phyloP scores from a whole-genome alignment of 1,284 basidiomycete species.

The Amylostereum areolatum region DNA sequence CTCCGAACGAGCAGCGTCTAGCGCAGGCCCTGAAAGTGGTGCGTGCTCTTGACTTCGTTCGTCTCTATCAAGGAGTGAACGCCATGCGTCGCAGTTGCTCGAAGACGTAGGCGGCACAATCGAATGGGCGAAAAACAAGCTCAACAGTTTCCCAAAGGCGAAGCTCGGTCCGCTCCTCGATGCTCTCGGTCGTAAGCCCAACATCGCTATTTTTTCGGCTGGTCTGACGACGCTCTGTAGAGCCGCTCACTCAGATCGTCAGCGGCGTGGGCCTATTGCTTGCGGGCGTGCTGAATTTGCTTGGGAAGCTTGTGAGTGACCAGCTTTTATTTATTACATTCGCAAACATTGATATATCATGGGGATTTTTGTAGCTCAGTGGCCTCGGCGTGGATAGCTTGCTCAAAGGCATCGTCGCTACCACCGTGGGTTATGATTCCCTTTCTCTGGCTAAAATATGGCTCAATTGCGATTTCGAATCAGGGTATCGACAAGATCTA shows the following conservation, averaged over 20 bases:
- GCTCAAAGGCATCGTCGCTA: neutral
- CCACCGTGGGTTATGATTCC: no score
- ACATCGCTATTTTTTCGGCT: neutral
- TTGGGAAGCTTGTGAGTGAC: neutral
- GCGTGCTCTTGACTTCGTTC: neutral
- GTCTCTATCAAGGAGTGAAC: neutral
- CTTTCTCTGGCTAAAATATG: no score
- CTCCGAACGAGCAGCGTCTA: neutral
- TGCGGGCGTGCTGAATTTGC: neutral
- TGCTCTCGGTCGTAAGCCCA: no score
- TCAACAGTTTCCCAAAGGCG: slow-evolving; percentile 1
- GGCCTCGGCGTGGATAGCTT: neutral
- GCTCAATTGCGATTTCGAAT: no score
- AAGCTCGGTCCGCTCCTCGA: neutral
- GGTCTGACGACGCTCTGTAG: neutral
- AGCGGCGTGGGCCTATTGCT: neutral
- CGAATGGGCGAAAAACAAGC: slow-evolving; percentile 2
- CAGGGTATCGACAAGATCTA: slow-evolving; percentile 27
- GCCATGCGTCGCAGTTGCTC: neutral
- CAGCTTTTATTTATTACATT: neutral
- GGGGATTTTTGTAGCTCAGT: neutral
- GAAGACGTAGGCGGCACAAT: neutral
- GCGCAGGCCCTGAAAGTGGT: neutral
- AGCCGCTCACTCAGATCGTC: neutral
- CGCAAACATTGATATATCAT: neutral